Conservation (phyloP, 495 filamentous ascomycete species). For the Hyaloscypha bicolor region DNA sequence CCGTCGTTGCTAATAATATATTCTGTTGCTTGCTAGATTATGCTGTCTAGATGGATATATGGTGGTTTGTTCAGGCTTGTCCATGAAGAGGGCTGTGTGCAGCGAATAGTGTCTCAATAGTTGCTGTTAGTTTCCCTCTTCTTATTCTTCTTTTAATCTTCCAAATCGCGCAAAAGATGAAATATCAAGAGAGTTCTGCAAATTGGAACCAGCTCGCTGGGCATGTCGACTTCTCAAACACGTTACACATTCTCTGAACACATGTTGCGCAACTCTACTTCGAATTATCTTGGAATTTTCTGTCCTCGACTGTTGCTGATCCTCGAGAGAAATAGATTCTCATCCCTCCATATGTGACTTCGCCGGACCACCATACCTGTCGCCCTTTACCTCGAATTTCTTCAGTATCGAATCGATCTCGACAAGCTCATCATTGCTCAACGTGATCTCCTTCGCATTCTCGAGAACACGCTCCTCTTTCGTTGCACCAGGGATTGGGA, state of each 20-base stretch:
- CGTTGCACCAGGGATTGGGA: constrained; percentile 82
- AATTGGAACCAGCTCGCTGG: constrained; percentile 44
- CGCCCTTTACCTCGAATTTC: constrained; percentile 44
- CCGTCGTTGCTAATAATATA: not conserved
- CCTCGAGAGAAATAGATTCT: not conserved
- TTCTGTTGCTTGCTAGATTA: no score
- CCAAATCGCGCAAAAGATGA: not conserved
- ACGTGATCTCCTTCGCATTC: constrained; percentile 47
- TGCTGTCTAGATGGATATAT: no score
- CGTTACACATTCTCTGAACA: constrained; percentile 39
- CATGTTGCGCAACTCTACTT: constrained; percentile 15
- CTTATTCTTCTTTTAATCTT: not conserved
- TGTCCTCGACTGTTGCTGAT: constrained; percentile 5
- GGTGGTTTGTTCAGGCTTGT: no score
- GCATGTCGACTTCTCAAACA: constrained; percentile 31
- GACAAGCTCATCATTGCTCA: constrained; percentile 51
- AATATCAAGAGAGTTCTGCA: constrained; percentile 44
- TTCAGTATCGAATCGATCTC: constrained; percentile 50
- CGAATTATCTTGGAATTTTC: not conserved
- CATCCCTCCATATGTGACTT: constrained; percentile 28
- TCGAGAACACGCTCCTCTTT: constrained; percentile 48
- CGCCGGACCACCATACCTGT: constrained; percentile 39
- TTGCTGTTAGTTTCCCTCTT: constrained; percentile 15
- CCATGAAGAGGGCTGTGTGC: no score
- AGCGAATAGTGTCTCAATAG: not conserved